Evolutionary conservation across 192 early-diverging fungal genomes (phyloP).

Genomic region (Pecoramyces ruminantium): DNA sequence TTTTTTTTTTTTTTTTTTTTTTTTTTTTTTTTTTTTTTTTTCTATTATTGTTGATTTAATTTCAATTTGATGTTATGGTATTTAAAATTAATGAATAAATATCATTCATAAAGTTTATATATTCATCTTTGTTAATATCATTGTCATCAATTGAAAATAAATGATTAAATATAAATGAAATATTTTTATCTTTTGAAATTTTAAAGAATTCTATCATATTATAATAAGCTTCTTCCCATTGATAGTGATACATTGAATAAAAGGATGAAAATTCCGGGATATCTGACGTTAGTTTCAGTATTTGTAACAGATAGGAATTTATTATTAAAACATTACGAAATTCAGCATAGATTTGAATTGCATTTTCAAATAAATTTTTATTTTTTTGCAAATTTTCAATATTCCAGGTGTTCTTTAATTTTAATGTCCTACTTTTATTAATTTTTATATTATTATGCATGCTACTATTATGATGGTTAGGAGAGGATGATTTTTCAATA

Average conservation of each 20-base stretch:
- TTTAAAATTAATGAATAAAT: too few relatives aligned
- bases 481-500: background rate
- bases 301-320: background rate
- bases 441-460: background rate
- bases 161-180: too few relatives aligned
- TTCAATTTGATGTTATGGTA: too few relatives aligned
- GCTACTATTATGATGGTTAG: background rate
- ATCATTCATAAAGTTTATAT: too few relatives aligned
- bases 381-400: too few relatives aligned
- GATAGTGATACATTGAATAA: background rate
- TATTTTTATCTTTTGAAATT: too few relatives aligned
- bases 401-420: background rate
- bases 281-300: background rate
- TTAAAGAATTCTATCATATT: too few relatives aligned
- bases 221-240: background rate
- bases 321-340: background rate
- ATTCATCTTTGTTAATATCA: too few relatives aligned
- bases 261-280: background rate
- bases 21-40: too few relatives aligned
- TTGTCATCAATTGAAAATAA: too few relatives aligned
- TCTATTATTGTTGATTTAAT: too few relatives aligned
- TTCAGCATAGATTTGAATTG: background rate
- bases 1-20: too few relatives aligned
- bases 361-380: background rate
- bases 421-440: background rate